These are phyloP conservation scores for Mycosarcoma maydis DNA, from an alignment of 1,284 basidiomycete genomes.

Conservation along the genomic window DNA sequence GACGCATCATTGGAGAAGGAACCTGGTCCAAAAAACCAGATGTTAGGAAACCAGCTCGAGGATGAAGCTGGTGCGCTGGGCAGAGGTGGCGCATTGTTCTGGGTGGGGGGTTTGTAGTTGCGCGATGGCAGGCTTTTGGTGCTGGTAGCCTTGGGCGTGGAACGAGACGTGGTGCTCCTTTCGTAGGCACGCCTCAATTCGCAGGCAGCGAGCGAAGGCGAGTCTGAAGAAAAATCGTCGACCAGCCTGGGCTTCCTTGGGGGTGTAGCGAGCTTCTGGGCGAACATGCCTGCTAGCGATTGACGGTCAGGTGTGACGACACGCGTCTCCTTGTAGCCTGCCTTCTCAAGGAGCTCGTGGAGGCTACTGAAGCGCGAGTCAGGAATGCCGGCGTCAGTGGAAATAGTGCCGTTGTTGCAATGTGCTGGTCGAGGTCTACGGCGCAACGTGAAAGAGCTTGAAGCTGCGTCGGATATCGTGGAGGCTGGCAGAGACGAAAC, in stretches of 20 bases:
- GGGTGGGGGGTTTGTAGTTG: conserved; percentile 7
- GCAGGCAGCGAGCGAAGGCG: conserved; percentile 34
- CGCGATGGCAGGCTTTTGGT: conserved; percentile 45
- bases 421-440: background rate
- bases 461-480: too few relatives aligned
- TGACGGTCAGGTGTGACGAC: conserved; percentile 56
- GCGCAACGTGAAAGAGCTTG: background rate
- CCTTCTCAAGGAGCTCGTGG: conserved; percentile 60
- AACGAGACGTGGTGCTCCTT: conserved; percentile 6
- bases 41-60: conserved; percentile 32
- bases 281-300: conserved; percentile 33
- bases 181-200: conserved; percentile 28
- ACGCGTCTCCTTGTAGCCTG: conserved; percentile 65
- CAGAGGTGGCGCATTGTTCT: conserved; percentile 4
- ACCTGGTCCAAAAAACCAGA: conserved; percentile 44
- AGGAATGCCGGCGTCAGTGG: background rate
- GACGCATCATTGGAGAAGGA: conserved; percentile 7
- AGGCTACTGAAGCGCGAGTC: conserved; percentile 57
- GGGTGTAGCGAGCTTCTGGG: conserved; percentile 26
- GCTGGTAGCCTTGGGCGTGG: conserved; percentile 12
- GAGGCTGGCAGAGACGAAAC: background rate
- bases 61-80: conserved; percentile 8
- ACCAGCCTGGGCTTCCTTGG: conserved; percentile 19
- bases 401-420: background rate
- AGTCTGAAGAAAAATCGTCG: conserved; percentile 34